Conservation (phyloP, 495 filamentous ascomycete species). For the Hypoxylon intermedium region DNA sequence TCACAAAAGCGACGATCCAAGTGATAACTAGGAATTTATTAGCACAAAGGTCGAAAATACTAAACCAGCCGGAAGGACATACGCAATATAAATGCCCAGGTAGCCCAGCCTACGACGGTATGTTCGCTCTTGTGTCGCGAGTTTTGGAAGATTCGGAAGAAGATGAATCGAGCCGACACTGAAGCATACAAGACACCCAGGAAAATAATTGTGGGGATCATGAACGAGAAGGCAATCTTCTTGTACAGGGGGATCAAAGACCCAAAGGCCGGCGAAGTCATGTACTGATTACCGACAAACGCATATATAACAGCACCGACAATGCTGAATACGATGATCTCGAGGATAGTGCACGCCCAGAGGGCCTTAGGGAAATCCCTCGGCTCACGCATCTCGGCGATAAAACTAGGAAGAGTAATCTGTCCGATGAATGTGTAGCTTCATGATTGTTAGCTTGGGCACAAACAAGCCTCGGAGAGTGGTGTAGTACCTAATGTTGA, state of each 20-base stretch:
- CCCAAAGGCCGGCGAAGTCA: slow-evolving; percentile 80
- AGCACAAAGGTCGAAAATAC: slow-evolving; percentile 3
- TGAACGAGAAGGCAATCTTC: slow-evolving; percentile 87
- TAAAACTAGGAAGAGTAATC: slow-evolving; percentile 89
- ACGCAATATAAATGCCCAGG: slow-evolving; percentile 76
- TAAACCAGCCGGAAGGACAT: neutral
- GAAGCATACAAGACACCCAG: slow-evolving; percentile 87
- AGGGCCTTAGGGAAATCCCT: slow-evolving; percentile 87
- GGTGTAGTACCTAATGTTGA: slow-evolving; percentile 68
- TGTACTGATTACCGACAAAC: slow-evolving; percentile 85
- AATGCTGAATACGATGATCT: slow-evolving; percentile 80
- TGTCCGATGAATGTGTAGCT: slow-evolving; percentile 93
- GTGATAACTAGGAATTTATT: slow-evolving; percentile 56
- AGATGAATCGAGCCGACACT: slow-evolving; percentile 84
- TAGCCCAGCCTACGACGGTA: slow-evolving; percentile 79
- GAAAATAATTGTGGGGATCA: slow-evolving; percentile 92
- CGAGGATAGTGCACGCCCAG: slow-evolving; percentile 84
- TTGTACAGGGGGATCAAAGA: slow-evolving; percentile 76
- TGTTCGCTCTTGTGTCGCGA: slow-evolving; percentile 78
- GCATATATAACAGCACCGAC: slow-evolving; percentile 79
- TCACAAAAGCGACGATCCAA: slow-evolving; percentile 81
- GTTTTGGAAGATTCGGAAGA: slow-evolving; percentile 82
- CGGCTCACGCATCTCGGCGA: slow-evolving; percentile 89
- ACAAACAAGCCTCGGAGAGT: neutral
- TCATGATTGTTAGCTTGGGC: slow-evolving; percentile 4